phyloP scores from a whole-genome alignment of 768 basidiomycete species.

The Lanmaoa pseudosensibilis region DNA sequence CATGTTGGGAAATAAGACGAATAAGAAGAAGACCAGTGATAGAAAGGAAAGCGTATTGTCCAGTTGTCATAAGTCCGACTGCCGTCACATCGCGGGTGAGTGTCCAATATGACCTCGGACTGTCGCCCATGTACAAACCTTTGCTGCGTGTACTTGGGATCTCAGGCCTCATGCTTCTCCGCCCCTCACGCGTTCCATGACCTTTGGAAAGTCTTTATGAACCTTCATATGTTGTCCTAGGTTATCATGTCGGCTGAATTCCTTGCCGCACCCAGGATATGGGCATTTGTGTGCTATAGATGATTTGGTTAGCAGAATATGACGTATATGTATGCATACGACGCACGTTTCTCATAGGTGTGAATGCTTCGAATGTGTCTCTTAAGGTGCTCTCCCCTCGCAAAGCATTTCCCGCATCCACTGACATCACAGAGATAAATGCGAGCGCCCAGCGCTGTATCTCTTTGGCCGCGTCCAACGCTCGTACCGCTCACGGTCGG shows the following conservation, averaged over 20 bases:
- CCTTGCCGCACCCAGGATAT: slow-evolving; percentile 76
- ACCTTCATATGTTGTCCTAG: slow-evolving; percentile 87
- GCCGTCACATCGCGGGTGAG: slow-evolving; percentile 21
- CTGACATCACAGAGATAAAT: slow-evolving; percentile 76
- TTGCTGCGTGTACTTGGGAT: slow-evolving; percentile 7
- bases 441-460: slow-evolving; percentile 42
- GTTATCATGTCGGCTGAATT: slow-evolving; percentile 86
- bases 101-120: slow-evolving; percentile 23
- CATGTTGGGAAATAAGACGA: slow-evolving; percentile 28
- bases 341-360: slow-evolving; percentile 88
- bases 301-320: slow-evolving; percentile 9
- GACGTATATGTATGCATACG: neutral
- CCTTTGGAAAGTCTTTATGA: slow-evolving; percentile 47
- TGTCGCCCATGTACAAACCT: slow-evolving; percentile 18
- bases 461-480: slow-evolving; percentile 33
- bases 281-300: slow-evolving; percentile 75
- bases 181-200: slow-evolving; percentile 27
- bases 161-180: slow-evolving; percentile 19
- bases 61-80: slow-evolving; percentile 28
- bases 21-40: slow-evolving; percentile 19
- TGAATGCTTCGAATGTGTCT: slow-evolving; percentile 86
- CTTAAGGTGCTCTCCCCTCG: slow-evolving; percentile 87
- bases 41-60: slow-evolving; percentile 28
- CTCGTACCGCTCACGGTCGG: slow-evolving; percentile 47
- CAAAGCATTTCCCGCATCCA: slow-evolving; percentile 87